These are phyloP conservation scores for Fraxinus paxiana DNA, from an alignment of 305 asterid genomes.

Conservation along the genomic window DNA sequence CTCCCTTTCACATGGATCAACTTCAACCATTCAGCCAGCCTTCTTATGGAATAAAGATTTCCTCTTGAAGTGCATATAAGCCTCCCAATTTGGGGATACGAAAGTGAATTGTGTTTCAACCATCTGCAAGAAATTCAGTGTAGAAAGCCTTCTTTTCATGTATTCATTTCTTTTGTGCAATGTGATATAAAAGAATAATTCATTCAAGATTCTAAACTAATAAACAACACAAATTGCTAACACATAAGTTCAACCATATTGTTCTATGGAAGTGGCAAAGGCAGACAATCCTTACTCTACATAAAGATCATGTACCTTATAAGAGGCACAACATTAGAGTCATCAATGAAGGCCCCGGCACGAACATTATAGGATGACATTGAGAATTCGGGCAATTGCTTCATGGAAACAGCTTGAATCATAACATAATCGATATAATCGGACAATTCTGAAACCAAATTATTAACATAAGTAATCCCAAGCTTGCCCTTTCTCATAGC, in stretches of 20 bases:
- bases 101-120: constrained; percentile 79
- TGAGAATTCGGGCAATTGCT: constrained; percentile 55
- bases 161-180: neutral
- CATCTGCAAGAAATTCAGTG: constrained; percentile 50
- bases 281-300: neutral
- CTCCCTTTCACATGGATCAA: constrained; percentile 69
- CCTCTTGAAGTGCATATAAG: constrained; percentile 66
- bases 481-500: constrained; percentile 73
- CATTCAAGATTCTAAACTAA: constrained; percentile 11
- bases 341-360: constrained; percentile 47
- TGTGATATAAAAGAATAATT: neutral
- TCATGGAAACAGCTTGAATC: constrained; percentile 83
- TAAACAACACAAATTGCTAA: neutral
- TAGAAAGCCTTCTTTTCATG: neutral
- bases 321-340: constrained; percentile 66
- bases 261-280: neutral
- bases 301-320: constrained; percentile 50
- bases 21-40: constrained; percentile 70
- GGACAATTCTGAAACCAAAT: constrained; percentile 44
- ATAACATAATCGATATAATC: constrained; percentile 73
- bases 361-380: constrained; percentile 67
- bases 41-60: constrained; percentile 52
- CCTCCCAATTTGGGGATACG: constrained; percentile 86
- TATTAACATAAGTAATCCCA: constrained; percentile 69
- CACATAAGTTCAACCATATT: neutral